phyloP scores from a whole-genome alignment of 192 early-diverging fungal genomes.

The Entomortierella parvispora region DNA sequence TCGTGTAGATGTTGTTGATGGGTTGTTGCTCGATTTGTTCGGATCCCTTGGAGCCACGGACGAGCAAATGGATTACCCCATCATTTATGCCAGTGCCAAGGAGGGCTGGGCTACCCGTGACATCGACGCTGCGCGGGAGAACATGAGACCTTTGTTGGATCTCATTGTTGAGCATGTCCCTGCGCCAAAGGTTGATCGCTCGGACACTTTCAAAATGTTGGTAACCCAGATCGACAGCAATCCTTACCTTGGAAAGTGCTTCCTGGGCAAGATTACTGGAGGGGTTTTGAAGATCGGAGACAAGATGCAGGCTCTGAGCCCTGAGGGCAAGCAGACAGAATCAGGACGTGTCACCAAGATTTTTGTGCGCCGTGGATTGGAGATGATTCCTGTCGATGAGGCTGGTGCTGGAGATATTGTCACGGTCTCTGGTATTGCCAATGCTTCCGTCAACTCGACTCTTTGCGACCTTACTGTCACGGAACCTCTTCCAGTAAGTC shows the following conservation, averaged over 20 bases:
- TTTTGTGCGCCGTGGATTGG: conserved; percentile 77
- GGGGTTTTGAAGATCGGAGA: conserved; percentile 79
- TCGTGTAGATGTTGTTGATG: conserved; percentile 81
- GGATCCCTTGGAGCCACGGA: conserved; percentile 80
- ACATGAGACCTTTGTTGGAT: conserved; percentile 78
- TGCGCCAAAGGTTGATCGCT: conserved; percentile 70
- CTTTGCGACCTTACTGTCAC: conserved; percentile 69
- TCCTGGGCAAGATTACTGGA: conserved; percentile 77
- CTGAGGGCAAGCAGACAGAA: conserved; percentile 71
- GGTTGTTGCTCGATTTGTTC: conserved; percentile 83
- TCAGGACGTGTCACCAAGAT: conserved; percentile 81
- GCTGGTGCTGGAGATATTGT: conserved; percentile 89
- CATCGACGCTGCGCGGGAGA: conserved; percentile 55
- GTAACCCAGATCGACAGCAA: conserved; percentile 90
- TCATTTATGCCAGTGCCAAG: conserved; percentile 83
- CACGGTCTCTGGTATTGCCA: conserved; percentile 78
- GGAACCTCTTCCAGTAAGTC: conserved; percentile 66
- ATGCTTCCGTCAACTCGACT: conserved; percentile 83
- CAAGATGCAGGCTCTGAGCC: conserved; percentile 76
- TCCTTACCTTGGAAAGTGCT: conserved; percentile 85
- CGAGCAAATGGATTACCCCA: conserved; percentile 82
- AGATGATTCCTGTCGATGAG: conserved; percentile 74
- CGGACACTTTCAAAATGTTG: conserved; percentile 79
- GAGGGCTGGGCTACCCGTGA: conserved; percentile 81
- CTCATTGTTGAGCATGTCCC: conserved; percentile 77